Base-by-base conservation (phyloP, 2,329 filamentous ascomycete genomes). In the Byssothecium circinans region DNA sequence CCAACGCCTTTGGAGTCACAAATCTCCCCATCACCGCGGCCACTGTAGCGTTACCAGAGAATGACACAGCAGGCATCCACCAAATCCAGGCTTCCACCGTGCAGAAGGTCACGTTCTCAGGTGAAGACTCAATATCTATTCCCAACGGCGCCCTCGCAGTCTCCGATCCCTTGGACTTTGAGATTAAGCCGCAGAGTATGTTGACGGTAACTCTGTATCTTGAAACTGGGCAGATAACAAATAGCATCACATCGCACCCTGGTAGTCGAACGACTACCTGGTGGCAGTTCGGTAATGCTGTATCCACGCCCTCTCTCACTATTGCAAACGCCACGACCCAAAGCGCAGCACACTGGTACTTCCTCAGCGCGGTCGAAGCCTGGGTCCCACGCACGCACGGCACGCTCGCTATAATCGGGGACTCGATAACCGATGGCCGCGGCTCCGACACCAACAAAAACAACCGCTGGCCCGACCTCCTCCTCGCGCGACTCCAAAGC, bases 351-450 rank as follows among this genome's bases (percentile, higher is more conserved):
- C 76, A 78, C 49, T 78, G 75, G 75, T 86, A 83, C 67, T 83
- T 84, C 53, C 69, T 85, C 56, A 80, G 76, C 29, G 76, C 76
- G 4, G 63, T 86, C 8, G 81, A 85, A 62, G 81, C 75, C n/a
- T 78, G 74, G 69, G 65, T 75, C 0, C 75, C 79, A 0, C 65
- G 54, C 2, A 50, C 74, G 20, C 60, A 73, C 8, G 63, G 75
- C 45, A 73, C 76, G 3, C 70, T 85, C 32, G 68, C 79, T 11
- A 75, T 86, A 36, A 71, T 90, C 35, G 79, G 81, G 0, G 78
- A 89, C 65, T 82, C 78, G 61, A 83, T 86, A 61, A 85, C 82
- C 3, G 83, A 86, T 59, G 83, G 83, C 4, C 74, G 81, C 23
- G 80, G 81, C 30, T 81, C 77, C 53, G 80, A 78, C 32, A 80